Percentiles rank a stretch among this genome's conserved stretches.
Evolutionary conservation across 148 eudicot species (phyloP).

Genomic region (Vaccinium myrtillus): DNA sequence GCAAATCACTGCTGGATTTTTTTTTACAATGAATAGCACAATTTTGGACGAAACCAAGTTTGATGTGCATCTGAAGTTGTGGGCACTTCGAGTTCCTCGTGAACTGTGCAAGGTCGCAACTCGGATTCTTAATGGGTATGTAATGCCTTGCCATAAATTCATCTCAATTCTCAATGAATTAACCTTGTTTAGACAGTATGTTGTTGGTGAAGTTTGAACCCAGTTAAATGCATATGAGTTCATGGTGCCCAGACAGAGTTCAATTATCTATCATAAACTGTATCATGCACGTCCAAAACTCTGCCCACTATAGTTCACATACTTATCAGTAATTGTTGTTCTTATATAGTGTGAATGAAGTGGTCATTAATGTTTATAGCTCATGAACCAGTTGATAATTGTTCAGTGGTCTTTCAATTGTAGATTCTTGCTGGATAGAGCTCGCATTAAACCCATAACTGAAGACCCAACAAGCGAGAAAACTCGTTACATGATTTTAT

Average conservation of each 20-base stretch:
- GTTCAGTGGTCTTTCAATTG: conserved; percentile 13
- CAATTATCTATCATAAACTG: background rate
- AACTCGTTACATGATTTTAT: conserved; percentile 72
- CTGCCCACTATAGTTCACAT: background rate
- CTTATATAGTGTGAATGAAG: background rate
- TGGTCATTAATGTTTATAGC: background rate
- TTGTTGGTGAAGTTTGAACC: no score
- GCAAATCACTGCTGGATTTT: background rate
- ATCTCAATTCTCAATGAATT: background rate
- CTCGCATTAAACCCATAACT: conserved; percentile 86
- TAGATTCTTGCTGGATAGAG: conserved; percentile 80
- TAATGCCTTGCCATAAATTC: background rate
- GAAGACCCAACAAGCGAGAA: conserved; percentile 76
- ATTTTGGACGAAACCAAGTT: conserved; percentile 86
- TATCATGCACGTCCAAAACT: background rate
- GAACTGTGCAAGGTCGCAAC: conserved; percentile 77
- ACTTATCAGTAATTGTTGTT: background rate
- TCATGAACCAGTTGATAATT: conserved; percentile 11
- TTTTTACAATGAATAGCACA: background rate
- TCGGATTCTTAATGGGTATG: conserved; percentile 75
- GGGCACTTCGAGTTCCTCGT: conserved; percentile 81
- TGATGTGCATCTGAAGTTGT: conserved; percentile 67
- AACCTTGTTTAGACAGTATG: background rate
- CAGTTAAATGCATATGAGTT: no score
- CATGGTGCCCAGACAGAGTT: no score